Conservation (phyloP, 257 asterid species). For the Apocynum venetum region DNA sequence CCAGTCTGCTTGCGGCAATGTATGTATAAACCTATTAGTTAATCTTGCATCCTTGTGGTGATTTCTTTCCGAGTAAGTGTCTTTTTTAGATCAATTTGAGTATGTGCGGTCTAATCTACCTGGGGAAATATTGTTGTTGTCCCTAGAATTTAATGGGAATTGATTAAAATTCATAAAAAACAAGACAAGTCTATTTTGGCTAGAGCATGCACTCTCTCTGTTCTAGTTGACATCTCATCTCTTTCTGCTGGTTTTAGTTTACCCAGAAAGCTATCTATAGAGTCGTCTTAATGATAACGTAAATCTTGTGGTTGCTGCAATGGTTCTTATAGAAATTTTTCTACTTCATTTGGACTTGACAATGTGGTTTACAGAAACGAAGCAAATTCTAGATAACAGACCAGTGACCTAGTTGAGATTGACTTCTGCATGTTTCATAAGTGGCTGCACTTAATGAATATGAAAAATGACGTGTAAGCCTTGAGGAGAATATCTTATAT, state of each 20-base stretch:
- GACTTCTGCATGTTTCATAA: neutral
- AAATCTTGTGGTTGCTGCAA: neutral
- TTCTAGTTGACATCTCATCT: neutral
- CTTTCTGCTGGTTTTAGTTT: neutral
- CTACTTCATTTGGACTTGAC: neutral
- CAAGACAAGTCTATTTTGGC: neutral
- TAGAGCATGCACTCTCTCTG: neutral
- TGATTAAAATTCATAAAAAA: neutral
- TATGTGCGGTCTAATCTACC: neutral
- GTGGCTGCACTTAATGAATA: neutral
- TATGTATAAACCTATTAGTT: constrained; percentile 25
- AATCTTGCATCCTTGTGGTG: neutral
- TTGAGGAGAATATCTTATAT: neutral
- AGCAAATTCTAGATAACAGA: neutral
- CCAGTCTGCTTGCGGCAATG: constrained; percentile 96
- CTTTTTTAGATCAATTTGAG: neutral
- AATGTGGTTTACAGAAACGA: neutral
- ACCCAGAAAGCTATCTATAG: no score
- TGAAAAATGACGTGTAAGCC: neutral
- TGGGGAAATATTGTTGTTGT: neutral
- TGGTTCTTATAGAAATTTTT: neutral
- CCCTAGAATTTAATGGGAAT: neutral
- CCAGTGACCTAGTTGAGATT: neutral
- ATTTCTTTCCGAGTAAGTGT: neutral
- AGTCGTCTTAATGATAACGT: no score